phyloP scores from a whole-genome alignment of 139 green algal genomes.

The Auxenochlorella pyrenoidosa region DNA sequence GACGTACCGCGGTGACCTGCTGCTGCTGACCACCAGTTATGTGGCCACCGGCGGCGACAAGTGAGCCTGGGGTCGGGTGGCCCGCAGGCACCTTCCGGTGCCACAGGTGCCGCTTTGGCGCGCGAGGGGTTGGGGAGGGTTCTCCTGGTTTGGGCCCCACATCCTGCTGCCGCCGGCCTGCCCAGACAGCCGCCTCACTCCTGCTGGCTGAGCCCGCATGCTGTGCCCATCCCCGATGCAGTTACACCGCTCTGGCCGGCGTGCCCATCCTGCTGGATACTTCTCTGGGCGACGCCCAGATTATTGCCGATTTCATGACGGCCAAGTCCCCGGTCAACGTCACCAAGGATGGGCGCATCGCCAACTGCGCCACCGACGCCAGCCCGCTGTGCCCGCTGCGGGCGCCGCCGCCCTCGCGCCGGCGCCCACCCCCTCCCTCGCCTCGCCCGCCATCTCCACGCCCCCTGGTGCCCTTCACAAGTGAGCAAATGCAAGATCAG shows the following conservation, averaged over 20 bases:
- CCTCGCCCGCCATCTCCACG: too few species aligned
- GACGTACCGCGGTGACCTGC: slow-evolving; percentile 3
- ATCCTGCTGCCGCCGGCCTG: too few species aligned
- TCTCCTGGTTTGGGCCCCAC: too few species aligned
- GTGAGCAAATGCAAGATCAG: too few species aligned
- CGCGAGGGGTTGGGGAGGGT: too few species aligned
- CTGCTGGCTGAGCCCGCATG: too few species aligned
- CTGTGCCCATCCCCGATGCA: neutral
- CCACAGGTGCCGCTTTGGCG: too few species aligned
- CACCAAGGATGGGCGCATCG: slow-evolving; percentile 11
- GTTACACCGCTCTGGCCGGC: neutral
- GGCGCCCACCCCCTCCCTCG: neutral
- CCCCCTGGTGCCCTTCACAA: too few species aligned
- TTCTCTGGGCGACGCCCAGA: neutral
- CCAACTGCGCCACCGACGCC: neutral
- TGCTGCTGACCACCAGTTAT: slow-evolving; percentile 31
- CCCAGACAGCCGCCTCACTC: too few species aligned
- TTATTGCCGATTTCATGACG: neutral
- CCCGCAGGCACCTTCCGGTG: too few species aligned
- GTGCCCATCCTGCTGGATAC: neutral
- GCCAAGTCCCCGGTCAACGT: neutral
- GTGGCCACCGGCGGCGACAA: slow-evolving; percentile 9
- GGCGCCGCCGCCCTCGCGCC: neutral
- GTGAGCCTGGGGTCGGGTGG: neutral
- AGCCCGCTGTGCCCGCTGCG: neutral